Base-by-base conservation (phyloP, 768 basidiomycete species). In the Phlegmacium glaucopus region DNA sequence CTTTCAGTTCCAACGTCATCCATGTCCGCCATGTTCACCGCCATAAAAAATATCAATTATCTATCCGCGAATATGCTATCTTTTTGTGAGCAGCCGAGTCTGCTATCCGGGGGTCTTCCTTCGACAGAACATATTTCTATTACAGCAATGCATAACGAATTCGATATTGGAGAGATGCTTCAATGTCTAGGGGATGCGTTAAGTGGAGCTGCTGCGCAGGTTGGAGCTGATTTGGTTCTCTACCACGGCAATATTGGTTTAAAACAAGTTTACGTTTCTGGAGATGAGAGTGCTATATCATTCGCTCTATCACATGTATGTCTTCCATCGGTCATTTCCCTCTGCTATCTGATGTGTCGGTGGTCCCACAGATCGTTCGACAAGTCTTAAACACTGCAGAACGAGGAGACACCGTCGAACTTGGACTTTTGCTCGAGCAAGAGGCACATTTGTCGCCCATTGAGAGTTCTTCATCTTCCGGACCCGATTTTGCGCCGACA, bases 21-120 rank as follows among this genome's bases (percentile, higher is more conserved):
- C 54, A 77, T 97, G 66, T 88, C 90, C 13, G 90, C 91, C 32
- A 76, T 97, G 63, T 80, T 96, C 63, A 90, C 90, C 13, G 79
- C 86, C 32, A 91, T 96, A 90, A 92, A 93, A 69, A 89, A 87
- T 54, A 79, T 97, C 54, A 95, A 95, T 63, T 95, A 90, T 60
- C 80, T 96, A 54, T 90, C 90, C 4, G 90, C 89, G n/a, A 87
- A 91, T 62, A 82, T 90, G 80, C 61, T 74, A 5, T 65, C 77
- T 9, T 75, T 85, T 57, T 74, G 71, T 48, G 60, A 65, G 16
- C 42, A 49, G 9, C 28, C 48, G 10, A n/a, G 16, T 3, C 4
- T 41, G 15, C 42, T 16, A 17, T 17, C 69, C 55, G 54, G 18
- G 4, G 45, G 34, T 38, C 56, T 44, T 37, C 16, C 28, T 27